Percentiles rank a stretch among this genome's conserved stretches.
Conservation (phyloP, 306 rosid species). For the Carpinus fangiana region DNA sequence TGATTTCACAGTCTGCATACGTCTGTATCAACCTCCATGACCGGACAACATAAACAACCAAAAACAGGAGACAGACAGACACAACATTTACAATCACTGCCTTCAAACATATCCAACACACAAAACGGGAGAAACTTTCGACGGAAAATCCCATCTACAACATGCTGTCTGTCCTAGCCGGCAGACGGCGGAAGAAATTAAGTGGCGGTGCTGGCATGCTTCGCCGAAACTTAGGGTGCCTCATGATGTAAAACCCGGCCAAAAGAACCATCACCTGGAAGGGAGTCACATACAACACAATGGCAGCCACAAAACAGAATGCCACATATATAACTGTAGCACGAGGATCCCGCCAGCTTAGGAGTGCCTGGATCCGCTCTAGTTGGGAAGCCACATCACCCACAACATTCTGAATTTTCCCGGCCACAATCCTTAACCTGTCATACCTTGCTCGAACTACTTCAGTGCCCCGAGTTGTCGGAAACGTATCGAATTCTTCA, state of each 20-base stretch:
- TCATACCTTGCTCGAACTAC: constrained; percentile 78
- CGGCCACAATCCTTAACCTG: constrained; percentile 75
- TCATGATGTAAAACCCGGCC: constrained; percentile 69
- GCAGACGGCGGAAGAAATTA: constrained; percentile 87
- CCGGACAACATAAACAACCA: constrained; percentile 12
- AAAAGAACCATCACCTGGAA: constrained; percentile 52
- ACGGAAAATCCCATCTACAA: constrained; percentile 34
- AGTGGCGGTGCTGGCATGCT: constrained; percentile 61
- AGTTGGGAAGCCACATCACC: constrained; percentile 93
- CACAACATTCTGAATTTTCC: constrained; percentile 81
- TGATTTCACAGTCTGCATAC: background rate
- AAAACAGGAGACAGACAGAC: constrained; percentile 21
- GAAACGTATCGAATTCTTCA: constrained; percentile 84
- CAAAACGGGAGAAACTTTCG: constrained; percentile 18
- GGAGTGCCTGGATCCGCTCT: constrained; percentile 74
- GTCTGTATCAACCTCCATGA: background rate
- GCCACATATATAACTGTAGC: constrained; percentile 67
- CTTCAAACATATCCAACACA: constrained; percentile 24
- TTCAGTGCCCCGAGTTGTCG: constrained; percentile 54
- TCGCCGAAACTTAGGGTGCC: constrained; percentile 82
- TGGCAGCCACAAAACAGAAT: constrained; percentile 61
- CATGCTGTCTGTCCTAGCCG: constrained; percentile 82
- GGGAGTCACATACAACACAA: constrained; percentile 68
- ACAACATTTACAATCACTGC: constrained; percentile 29
- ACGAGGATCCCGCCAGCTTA: constrained; percentile 94